Conservation (phyloP, 225 moss, liverwort and hornwort species). For the Anthoceros angustus region DNA sequence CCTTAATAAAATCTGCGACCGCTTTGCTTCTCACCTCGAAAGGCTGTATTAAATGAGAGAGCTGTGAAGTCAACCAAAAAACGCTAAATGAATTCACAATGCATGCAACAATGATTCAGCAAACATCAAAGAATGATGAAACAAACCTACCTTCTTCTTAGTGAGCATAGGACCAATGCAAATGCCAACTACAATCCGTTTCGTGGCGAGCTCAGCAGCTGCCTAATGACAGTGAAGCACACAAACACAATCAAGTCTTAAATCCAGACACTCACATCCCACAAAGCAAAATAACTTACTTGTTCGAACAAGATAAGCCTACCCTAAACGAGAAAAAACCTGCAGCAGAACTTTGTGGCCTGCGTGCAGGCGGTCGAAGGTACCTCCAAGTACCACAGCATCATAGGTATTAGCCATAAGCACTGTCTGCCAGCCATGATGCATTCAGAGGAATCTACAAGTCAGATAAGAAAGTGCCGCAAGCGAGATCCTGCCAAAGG, state of each 20-base stretch:
- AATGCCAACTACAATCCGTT: slow-evolving; percentile 63
- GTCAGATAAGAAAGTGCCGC: neutral
- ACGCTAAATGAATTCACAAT: neutral
- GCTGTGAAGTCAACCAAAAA: slow-evolving; percentile 14
- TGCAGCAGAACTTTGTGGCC: slow-evolving; percentile 59
- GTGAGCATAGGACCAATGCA: slow-evolving; percentile 57
- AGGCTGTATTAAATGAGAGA: slow-evolving; percentile 47
- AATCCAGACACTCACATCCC: neutral
- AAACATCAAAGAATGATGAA: neutral
- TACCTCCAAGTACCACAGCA: slow-evolving; percentile 63
- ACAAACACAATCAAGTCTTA: neutral
- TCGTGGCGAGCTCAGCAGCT: slow-evolving; percentile 53
- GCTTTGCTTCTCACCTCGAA: slow-evolving; percentile 51
- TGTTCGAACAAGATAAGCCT: neutral
- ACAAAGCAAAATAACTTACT: neutral
- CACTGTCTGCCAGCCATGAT: neutral
- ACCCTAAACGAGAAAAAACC: slow-evolving; percentile 15
- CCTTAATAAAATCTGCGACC: slow-evolving; percentile 56
- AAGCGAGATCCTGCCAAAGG: too few species aligned
- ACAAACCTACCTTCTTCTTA: slow-evolving; percentile 40
- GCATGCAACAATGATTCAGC: neutral
- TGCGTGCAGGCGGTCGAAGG: slow-evolving; percentile 64
- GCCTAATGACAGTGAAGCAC: slow-evolving; percentile 22
- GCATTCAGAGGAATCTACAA: neutral
- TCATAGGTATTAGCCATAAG: slow-evolving; percentile 17